Evolutionary conservation across 305 asterid genomes (phyloP).

Genomic region (Solanum hybrid): DNA sequence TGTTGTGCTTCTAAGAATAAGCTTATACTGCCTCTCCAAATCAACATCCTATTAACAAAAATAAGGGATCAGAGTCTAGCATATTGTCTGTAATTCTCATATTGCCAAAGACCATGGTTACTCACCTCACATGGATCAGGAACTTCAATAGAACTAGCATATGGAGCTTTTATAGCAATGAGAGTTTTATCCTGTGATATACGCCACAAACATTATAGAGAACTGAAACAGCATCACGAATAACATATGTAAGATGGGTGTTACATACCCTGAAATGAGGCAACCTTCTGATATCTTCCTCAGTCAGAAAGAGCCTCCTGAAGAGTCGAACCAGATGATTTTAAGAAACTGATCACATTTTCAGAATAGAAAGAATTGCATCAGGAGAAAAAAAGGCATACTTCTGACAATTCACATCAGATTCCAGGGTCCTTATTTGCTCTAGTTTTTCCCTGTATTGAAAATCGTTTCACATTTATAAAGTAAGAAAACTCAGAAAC

Average conservation of each 20-base stretch:
- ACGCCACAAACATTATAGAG: slow-evolving; percentile 4
- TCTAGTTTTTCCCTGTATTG: slow-evolving; percentile 55
- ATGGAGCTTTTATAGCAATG: slow-evolving; percentile 70
- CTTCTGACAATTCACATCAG: slow-evolving; percentile 40
- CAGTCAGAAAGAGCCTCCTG: slow-evolving; percentile 63
- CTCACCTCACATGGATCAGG: slow-evolving; percentile 79
- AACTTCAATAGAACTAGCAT: slow-evolving; percentile 61
- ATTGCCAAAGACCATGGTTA: not conserved
- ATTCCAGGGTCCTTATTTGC: slow-evolving; percentile 34
- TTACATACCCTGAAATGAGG: slow-evolving; percentile 52
- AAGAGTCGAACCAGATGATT: slow-evolving; percentile 9
- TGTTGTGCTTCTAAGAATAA: slow-evolving; percentile 56
- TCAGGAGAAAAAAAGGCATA: slow-evolving; percentile 25
- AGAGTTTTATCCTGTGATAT: slow-evolving; percentile 49
- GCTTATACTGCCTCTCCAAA: slow-evolving; percentile 38
- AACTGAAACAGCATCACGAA: slow-evolving; percentile 10
- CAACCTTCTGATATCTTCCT: slow-evolving; percentile 60
- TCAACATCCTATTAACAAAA: slow-evolving; percentile 32
- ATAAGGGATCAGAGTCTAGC: slow-evolving; percentile 14
- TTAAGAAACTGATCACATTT: not conserved
- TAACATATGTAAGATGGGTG: slow-evolving; percentile 2
- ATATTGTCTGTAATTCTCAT: not conserved
- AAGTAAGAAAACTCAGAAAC: slow-evolving; percentile 4
- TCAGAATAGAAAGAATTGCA: not conserved
- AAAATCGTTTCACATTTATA: slow-evolving; percentile 8